phyloP scores from a whole-genome alignment of 2,329 filamentous ascomycete genomes.

The Beauveria medogensis region DNA sequence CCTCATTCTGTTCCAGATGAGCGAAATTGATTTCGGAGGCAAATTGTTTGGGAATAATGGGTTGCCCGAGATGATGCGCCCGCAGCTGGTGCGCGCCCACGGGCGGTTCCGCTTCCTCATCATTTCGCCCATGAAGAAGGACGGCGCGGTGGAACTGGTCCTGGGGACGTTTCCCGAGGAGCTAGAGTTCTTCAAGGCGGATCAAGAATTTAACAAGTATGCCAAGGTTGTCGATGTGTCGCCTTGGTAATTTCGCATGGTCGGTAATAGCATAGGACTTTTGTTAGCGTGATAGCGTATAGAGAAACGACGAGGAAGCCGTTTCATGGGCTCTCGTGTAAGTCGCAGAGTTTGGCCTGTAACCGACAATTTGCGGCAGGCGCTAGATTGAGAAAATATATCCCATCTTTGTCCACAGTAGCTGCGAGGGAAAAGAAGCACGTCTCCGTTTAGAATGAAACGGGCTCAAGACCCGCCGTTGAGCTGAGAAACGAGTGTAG shows the following conservation, averaged over 20 bases:
- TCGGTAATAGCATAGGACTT: background rate
- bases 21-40: slow-evolving; percentile 22
- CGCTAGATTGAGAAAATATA: slow-evolving; percentile 7
- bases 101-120: slow-evolving; percentile 19
- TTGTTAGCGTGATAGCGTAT: background rate
- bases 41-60: slow-evolving; percentile 20
- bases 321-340: background rate
- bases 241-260: background rate
- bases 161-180: slow-evolving; percentile 22
- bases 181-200: slow-evolving; percentile 19
- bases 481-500: background rate
- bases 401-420: background rate
- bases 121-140: slow-evolving; percentile 21
- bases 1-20: slow-evolving; percentile 22
- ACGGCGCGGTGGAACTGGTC: slow-evolving; percentile 22
- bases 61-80: slow-evolving; percentile 21
- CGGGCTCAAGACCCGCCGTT: background rate
- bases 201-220: slow-evolving; percentile 21
- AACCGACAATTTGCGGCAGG: background rate
- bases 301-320: background rate
- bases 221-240: slow-evolving; percentile 15
- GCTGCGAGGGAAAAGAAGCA: background rate
- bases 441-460: background rate
- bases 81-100: slow-evolving; percentile 20
- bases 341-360: background rate